Conservation (phyloP, 2,329 filamentous ascomycete genomes). For the Amesomyces nigricolor region DNA sequence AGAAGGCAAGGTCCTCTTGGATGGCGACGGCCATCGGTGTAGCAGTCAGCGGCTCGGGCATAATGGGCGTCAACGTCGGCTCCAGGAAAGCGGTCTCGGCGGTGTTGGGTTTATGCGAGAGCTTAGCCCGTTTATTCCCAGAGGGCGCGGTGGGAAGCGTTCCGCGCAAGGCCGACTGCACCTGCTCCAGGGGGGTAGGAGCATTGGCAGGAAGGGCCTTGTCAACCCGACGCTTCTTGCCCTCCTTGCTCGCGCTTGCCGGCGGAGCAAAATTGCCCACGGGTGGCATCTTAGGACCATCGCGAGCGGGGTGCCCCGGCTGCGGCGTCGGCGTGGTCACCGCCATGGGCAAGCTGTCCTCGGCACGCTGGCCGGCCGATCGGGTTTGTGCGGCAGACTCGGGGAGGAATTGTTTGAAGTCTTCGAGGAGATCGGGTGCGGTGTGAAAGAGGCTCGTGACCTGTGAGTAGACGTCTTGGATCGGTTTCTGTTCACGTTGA, state of each 20-base stretch:
- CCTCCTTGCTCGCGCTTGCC: conserved; percentile 77
- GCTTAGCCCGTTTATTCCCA: conserved; percentile 63
- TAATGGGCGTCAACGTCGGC: conserved; percentile 79
- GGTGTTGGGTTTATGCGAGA: conserved; percentile 59
- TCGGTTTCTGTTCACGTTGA: conserved; percentile 94
- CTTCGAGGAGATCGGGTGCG: conserved; percentile 89
- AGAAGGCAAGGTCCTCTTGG: conserved; percentile 84
- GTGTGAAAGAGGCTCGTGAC: conserved; percentile 91
- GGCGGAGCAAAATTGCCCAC: conserved; percentile 89
- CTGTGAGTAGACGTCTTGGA: conserved; percentile 96
- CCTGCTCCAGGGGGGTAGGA: conserved; percentile 37
- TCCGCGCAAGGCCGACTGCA: conserved; percentile 34
- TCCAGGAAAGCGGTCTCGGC: conserved; percentile 60
- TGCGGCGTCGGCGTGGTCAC: conserved; percentile 52
- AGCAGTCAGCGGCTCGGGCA: conserved; percentile 81
- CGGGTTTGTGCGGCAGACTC: conserved; percentile 64
- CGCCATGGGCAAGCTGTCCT: conserved; percentile 57
- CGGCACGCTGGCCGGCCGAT: conserved; percentile 55
- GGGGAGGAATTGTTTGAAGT: conserved; percentile 97
- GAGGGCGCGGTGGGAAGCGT: conserved; percentile 31
- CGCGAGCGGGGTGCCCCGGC: conserved; percentile 41
- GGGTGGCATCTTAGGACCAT: conserved; percentile 78
- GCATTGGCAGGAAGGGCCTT: conserved; percentile 47
- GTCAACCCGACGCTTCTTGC: conserved; percentile 72
- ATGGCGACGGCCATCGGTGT: conserved; percentile 66